phyloP scores from a whole-genome alignment of 1,284 basidiomycete species.

The Thecaphora thlaspeos region DNA sequence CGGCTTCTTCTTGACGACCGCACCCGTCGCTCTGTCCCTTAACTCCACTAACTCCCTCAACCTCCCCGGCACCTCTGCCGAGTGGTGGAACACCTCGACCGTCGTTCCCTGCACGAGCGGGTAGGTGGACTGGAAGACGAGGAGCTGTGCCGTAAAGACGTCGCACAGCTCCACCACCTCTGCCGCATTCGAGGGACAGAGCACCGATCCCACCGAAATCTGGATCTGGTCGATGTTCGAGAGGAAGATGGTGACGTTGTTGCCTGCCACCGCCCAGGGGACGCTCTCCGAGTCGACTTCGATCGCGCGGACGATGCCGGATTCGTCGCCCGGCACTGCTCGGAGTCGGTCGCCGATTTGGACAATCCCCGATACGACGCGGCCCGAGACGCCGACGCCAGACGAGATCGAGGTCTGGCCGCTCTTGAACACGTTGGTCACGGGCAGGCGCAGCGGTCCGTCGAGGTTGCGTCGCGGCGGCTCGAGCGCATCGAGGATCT shows the following conservation, averaged over 20 bases:
- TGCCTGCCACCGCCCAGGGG: conserved; percentile 85
- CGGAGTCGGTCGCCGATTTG: conserved; percentile 87
- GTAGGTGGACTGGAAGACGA: conserved; percentile 87
- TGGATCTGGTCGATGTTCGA: conserved; percentile 81
- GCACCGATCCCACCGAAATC: conserved; percentile 78
- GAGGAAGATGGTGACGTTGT: conserved; percentile 82
- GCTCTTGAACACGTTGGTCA: conserved; percentile 87
- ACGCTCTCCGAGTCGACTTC: conserved; percentile 76
- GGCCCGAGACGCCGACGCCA: conserved; percentile 79
- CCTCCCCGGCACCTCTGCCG: conserved; percentile 83
- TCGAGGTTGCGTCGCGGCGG: conserved; percentile 73
- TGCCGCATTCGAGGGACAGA: conserved; percentile 71
- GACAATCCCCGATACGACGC: conserved; percentile 80
- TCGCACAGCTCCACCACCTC: conserved; percentile 70
- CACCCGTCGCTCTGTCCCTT: conserved; percentile 75
- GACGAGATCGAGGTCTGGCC: conserved; percentile 69
- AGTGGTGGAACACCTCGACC: conserved; percentile 85
- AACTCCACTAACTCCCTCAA: conserved; percentile 75
- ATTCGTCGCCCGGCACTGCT: conserved; percentile 88
- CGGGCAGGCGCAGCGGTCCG: conserved; percentile 78
- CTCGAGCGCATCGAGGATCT: conserved; percentile 71
- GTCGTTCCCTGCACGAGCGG: conserved; percentile 86
- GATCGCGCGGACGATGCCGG: conserved; percentile 75
- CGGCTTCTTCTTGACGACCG: conserved; percentile 74
- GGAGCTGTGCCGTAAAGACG: conserved; percentile 78